Conservation (phyloP, 2,329 filamentous ascomycete species). For the Fusarium hainanense region DNA sequence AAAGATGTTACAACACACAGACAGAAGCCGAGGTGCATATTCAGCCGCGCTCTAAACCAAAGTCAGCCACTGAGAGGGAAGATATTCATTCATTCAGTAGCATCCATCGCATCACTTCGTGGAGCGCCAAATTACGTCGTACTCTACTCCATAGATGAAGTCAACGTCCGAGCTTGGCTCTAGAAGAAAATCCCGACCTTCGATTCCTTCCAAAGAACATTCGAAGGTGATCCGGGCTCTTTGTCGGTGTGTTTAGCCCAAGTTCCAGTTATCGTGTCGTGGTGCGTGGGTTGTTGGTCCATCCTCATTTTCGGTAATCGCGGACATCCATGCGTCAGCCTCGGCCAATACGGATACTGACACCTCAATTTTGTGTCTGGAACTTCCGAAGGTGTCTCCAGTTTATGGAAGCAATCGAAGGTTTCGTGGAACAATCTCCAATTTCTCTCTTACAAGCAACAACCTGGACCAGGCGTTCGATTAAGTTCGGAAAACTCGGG, state of each 20-base stretch:
- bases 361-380: constrained; percentile 22
- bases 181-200: constrained; percentile 31
- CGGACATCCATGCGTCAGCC: constrained; percentile 17
- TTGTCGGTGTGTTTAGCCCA: constrained; percentile 24
- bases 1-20: constrained; percentile 18
- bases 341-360: constrained; percentile 29
- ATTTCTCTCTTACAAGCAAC: not conserved
- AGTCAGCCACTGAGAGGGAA: not conserved
- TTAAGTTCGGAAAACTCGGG: constrained; percentile 19
- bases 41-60: not conserved
- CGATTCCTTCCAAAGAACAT: constrained; percentile 31
- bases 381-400: not conserved
- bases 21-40: constrained; percentile 12
- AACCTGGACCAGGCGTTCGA: constrained; percentile 5
- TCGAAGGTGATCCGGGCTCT: constrained; percentile 11
- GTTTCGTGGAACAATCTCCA: constrained; percentile 18
- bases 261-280: not conserved
- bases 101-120: not conserved
- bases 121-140: not conserved
- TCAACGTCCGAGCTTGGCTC: constrained; percentile 37
- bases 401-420: not conserved
- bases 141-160: constrained; percentile 1
- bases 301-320: constrained; percentile 33
- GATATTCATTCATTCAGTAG: not conserved
- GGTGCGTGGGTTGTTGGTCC: constrained; percentile 10